Evolutionary conservation across 768 basidiomycete genomes (phyloP), one percentile per base, ranked within the genome.

Genomic region (Suillus cothurnatus): DNA sequence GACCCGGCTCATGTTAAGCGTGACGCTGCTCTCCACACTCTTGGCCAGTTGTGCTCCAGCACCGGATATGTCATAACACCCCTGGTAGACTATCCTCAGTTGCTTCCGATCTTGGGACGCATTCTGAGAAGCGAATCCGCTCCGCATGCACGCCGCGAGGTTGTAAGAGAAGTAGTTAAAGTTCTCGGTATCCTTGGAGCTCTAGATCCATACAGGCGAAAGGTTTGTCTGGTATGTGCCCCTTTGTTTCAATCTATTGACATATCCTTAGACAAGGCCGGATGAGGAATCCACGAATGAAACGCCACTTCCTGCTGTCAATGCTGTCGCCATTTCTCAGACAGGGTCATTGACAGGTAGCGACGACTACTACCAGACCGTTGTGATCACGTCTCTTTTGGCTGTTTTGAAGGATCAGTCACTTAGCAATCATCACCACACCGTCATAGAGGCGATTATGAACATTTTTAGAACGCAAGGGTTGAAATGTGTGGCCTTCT

Each of bases 401-500:
- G 85, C 87, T 49, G 92, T 99, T 64, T 76, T 99, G 67, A 93
- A 90, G 73, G 97, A 99, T 74, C 89, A 93, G 62, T 89, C 95
- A 1, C 83, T 97, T 66, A 91, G 85, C 71, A 88, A 82, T 63
- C 90, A 94, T 70, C 95, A 98, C 71, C 92, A 97, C 71, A 92
- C 89, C 28, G 97, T 96, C 56, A 95, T 99, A 64, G 95, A 99
- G 74, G 95, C 95, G 1, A 92, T 99, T 70, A 98, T 99, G 94
- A 91, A 94, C 55, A 99, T 99, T 66, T 99, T 99, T 85, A 95
- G 96, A 77, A 97, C 95, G 0, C 96, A 99, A 73, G 95, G 97
- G 17, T 80, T 99, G 73, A 95, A 96, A 82, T 97, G 95, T 75
- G 95, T 97, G 23, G 87, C 93, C 2, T 99, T 98, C 79, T 79